phyloP scores from a whole-genome alignment of 805 yeast species.

The Starmerella khaoyaiensis region DNA sequence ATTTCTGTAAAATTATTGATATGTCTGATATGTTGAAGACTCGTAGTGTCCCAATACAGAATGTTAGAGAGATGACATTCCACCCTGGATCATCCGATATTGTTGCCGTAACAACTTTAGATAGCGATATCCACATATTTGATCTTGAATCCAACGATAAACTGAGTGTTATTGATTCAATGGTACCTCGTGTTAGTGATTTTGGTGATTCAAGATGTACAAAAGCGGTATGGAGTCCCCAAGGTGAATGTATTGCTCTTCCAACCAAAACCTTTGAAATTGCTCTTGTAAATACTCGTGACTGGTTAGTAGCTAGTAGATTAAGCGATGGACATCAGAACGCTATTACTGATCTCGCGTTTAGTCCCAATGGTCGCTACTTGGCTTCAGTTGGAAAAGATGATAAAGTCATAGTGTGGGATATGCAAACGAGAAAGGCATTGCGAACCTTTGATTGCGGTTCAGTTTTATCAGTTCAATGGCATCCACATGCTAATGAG shows the following conservation, averaged over 20 bases:
- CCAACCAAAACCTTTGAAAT: slow-evolving; percentile 37
- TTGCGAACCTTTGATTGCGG: slow-evolving; percentile 28
- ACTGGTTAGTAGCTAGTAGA: slow-evolving; percentile 22
- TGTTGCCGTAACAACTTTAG: slow-evolving; percentile 26
- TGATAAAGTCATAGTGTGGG: slow-evolving; percentile 44
- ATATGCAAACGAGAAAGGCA: slow-evolving; percentile 28
- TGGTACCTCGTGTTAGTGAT: slow-evolving; percentile 23
- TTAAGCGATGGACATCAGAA: slow-evolving; percentile 22
- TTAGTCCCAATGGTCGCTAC: slow-evolving; percentile 50
- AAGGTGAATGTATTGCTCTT: slow-evolving; percentile 55
- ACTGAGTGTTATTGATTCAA: slow-evolving; percentile 21
- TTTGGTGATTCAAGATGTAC: slow-evolving; percentile 36
- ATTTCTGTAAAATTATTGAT: slow-evolving; percentile 24
- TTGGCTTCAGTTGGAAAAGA: slow-evolving; percentile 42
- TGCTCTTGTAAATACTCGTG: slow-evolving; percentile 21
- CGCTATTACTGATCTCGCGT: slow-evolving; percentile 38
- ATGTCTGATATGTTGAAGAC: slow-evolving; percentile 28
- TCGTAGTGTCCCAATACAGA: slow-evolving; percentile 34
- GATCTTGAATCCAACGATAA: slow-evolving; percentile 19
- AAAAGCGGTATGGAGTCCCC: slow-evolving; percentile 54
- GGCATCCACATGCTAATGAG: slow-evolving; percentile 30
- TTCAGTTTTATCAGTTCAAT: slow-evolving; percentile 24
- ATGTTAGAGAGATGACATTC: slow-evolving; percentile 37
- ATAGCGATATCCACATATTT: slow-evolving; percentile 28
- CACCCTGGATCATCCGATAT: slow-evolving; percentile 24